phyloP scores from a whole-genome alignment of 352 stramenopile species.

The Globisporangium middletonii region DNA sequence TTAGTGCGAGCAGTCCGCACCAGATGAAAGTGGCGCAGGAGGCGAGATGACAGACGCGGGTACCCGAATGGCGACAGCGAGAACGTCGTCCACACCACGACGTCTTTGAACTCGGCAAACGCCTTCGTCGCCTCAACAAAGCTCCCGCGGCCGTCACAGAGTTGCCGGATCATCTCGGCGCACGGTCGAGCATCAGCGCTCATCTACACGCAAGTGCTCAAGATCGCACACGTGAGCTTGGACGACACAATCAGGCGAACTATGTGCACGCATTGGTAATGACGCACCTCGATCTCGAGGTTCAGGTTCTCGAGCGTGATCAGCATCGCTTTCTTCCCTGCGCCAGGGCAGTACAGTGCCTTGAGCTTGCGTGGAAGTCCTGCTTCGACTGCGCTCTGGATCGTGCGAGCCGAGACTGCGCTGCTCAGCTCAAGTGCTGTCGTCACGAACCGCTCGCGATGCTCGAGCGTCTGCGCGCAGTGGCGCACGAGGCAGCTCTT shows the following conservation, averaged over 20 bases:
- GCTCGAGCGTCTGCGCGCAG: slow-evolving; percentile 24
- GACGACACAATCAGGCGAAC: not conserved
- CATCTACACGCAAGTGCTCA: not conserved
- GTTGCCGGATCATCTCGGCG: slow-evolving; percentile 54
- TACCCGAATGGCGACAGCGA: slow-evolving; percentile 41
- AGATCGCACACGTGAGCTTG: not conserved
- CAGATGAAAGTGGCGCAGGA: slow-evolving; percentile 64
- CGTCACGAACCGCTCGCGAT: slow-evolving; percentile 26
- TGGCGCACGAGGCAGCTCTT: slow-evolving; percentile 47
- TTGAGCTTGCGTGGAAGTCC: slow-evolving; percentile 46
- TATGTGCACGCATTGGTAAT: not conserved
- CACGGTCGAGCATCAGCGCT: slow-evolving; percentile 13
- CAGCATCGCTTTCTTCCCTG: slow-evolving; percentile 37
- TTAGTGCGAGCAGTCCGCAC: slow-evolving; percentile 11
- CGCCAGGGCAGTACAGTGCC: slow-evolving; percentile 43
- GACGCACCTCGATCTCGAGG: slow-evolving; percentile 35
- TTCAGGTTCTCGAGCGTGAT: slow-evolving; percentile 57
- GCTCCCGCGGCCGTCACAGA: slow-evolving; percentile 46
- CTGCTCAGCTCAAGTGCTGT: slow-evolving; percentile 28
- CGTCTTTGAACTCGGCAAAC: slow-evolving; percentile 52
- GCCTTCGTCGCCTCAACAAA: slow-evolving; percentile 48
- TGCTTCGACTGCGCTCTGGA: slow-evolving; percentile 33
- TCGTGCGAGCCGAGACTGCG: slow-evolving; percentile 17
- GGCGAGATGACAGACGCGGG: slow-evolving; percentile 24
- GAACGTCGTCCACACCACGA: slow-evolving; percentile 40